Evolutionary conservation across 1,284 basidiomycete genomes (phyloP).

Genomic region (Waitea zeae): DNA sequence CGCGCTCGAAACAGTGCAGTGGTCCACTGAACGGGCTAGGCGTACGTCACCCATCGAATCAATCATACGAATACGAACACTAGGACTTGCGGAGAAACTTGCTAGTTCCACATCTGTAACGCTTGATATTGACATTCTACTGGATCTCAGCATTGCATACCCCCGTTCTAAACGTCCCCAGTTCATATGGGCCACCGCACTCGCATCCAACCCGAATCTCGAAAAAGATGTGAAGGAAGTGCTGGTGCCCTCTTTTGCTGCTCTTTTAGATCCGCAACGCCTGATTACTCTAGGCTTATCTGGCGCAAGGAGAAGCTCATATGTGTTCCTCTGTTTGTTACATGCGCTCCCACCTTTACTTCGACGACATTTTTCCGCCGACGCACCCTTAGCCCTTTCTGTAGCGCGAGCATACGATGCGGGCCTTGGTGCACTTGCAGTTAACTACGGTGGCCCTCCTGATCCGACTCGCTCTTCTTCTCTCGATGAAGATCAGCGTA

Average conservation of each 20-base stretch:
- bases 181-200: conserved; percentile 21
- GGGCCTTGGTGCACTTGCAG: conserved; percentile 32
- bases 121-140: conserved; percentile 31
- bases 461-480: conserved; percentile 13
- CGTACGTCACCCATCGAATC: no score
- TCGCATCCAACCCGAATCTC: conserved; percentile 15
- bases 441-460: conserved; percentile 39
- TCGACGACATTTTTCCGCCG: conserved; percentile 29
- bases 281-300: conserved; percentile 33
- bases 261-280: conserved; percentile 25
- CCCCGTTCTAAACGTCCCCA: conserved; percentile 25
- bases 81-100: conserved; percentile 38
- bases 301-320: conserved; percentile 39
- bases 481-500: conserved; percentile 45
- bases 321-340: conserved; percentile 38
- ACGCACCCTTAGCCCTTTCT: conserved; percentile 32
- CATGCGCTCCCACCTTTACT: conserved; percentile 28
- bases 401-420: conserved; percentile 40
- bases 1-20: no score
- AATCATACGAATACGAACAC: conserved; percentile 30
- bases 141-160: conserved; percentile 48
- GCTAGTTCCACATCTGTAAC: conserved; percentile 15
- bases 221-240: conserved; percentile 19
- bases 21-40: no score
- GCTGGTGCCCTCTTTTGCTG: conserved; percentile 35